Evolutionary conservation across 129 eudicot genomes (phyloP), one percentile per base, ranked within the genome.

Genomic region (Solidago caesia): DNA sequence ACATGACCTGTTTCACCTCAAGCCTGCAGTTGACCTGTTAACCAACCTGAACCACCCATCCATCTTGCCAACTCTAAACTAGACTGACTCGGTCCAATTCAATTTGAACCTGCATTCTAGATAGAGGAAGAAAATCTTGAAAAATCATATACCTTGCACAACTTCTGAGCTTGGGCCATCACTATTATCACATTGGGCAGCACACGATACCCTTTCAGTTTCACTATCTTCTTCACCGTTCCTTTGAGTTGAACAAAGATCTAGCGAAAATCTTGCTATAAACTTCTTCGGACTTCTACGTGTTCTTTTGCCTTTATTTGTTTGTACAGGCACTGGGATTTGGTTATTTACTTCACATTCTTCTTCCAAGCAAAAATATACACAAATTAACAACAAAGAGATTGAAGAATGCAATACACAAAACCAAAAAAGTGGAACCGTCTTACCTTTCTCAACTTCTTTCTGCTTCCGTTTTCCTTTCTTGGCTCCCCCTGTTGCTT

Each of bases 201-300:
- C 63, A 68, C 59, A 69, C 9, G 84, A 55, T 61, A 14, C 60
- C 61, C 71, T 61, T 45, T 74, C 47, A 6, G 44, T 67, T 66
- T 72, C 67, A n/a, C 49, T 60, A 3, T 76, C 76, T 21, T 78
- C 79, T 78, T 76, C 74, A 69, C 33, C 9, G 9, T 57, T 56
- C 48, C 55, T 63, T 46, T 39, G 64, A 74, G 62, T 48, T 67
- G 71, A 59, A 59, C 77, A 69, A 73, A 61, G 68, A 44, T 81
- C 85, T 15, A 73, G 78, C 27, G 70, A 68, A 42, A 42, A 64
- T 16, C 73, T 64, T 57, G 76, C 74, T 73, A 70, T 71, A 69
- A 65, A 68, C 76, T 79, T 84, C 70, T 81, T 87, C 64, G 76
- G 75, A 61, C 81, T 82, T 77, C 75, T 85, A 62, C 82, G 80